Conservation (phyloP, 2,329 filamentous ascomycete genomes). For the Emergomyces pasteurianus region DNA sequence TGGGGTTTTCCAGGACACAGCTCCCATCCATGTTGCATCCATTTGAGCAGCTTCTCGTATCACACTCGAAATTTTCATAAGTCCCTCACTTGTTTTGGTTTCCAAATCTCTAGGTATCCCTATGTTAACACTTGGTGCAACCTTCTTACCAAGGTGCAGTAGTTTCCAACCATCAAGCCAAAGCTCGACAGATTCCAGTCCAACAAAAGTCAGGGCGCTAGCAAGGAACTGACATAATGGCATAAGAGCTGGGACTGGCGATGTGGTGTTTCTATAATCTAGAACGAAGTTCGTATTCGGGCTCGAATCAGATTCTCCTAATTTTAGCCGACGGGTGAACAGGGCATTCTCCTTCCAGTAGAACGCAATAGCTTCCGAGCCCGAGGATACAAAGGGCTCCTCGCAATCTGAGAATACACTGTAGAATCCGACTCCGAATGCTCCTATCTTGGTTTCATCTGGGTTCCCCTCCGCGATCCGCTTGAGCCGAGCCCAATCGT, state of each 20-base stretch:
- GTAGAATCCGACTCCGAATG: constrained; percentile 97
- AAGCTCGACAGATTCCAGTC: constrained; percentile 74
- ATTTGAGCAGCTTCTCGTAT: constrained; percentile 83
- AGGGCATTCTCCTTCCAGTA: constrained; percentile 99
- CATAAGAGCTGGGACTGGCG: constrained; percentile 72
- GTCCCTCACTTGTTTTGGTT: constrained; percentile 67
- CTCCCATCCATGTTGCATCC: constrained; percentile 78
- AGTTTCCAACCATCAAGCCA: constrained; percentile 82
- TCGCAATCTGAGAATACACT: constrained; percentile 97
- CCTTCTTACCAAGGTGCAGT: constrained; percentile 69
- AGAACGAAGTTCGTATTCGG: constrained; percentile 82
- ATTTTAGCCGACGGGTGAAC: constrained; percentile 73
- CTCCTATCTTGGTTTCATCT: constrained; percentile 97
- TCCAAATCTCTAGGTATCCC: constrained; percentile 67
- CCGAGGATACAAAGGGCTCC: constrained; percentile 91
- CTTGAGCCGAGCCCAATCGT: constrained; percentile 88
- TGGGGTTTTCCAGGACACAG: constrained; percentile 70
- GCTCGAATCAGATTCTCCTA: constrained; percentile 55
- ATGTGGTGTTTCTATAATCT: constrained; percentile 81
- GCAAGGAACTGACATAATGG: constrained; percentile 85
- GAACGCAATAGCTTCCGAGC: constrained; percentile 88
- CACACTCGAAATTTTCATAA: constrained; percentile 78
- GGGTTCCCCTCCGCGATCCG: constrained; percentile 98
- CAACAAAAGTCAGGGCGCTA: constrained; percentile 91
- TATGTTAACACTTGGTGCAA: constrained; percentile 62